These are phyloP conservation scores for Tetrahymena thermophila DNA, from an alignment of 73 alveolate genomes.

Conservation along the genomic window DNA sequence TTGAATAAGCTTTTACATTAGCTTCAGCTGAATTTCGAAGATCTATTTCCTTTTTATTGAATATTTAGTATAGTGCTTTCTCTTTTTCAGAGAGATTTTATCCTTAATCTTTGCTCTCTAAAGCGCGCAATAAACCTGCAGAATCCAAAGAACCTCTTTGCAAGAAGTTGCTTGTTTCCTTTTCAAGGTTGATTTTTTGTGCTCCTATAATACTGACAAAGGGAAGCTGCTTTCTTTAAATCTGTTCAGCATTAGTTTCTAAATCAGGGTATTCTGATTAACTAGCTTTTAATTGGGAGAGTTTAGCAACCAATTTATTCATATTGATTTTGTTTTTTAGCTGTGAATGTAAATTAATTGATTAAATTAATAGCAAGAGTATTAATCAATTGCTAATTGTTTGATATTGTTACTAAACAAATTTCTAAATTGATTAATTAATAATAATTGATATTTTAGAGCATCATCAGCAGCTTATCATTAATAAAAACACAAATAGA, in stretches of 20 bases:
- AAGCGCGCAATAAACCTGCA: neutral
- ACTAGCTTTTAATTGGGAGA: neutral
- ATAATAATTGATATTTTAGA: neutral
- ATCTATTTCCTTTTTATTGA: neutral
- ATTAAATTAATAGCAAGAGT: neutral
- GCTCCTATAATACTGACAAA: neutral
- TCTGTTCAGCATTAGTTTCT: neutral
- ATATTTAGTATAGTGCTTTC: neutral
- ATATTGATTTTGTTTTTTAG: neutral
- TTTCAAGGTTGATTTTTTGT: neutral
- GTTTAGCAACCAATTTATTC: neutral
- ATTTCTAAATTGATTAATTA: neutral
- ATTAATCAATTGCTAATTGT: neutral
- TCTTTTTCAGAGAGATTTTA: neutral
- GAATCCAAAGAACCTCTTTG: neutral
- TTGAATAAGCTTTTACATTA: neutral
- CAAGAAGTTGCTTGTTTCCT: neutral
- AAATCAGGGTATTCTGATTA: neutral
- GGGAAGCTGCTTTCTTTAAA: neutral
- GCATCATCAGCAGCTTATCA: neutral
- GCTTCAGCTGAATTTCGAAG: neutral
- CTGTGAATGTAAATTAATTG: neutral
- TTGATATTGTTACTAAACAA: no score
- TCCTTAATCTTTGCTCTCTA: neutral
- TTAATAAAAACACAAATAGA: neutral